Evolutionary conservation across 148 eudicot species (phyloP), one percentile per base, ranked within the genome.

Genomic region (Suaeda aralocaspica): DNA sequence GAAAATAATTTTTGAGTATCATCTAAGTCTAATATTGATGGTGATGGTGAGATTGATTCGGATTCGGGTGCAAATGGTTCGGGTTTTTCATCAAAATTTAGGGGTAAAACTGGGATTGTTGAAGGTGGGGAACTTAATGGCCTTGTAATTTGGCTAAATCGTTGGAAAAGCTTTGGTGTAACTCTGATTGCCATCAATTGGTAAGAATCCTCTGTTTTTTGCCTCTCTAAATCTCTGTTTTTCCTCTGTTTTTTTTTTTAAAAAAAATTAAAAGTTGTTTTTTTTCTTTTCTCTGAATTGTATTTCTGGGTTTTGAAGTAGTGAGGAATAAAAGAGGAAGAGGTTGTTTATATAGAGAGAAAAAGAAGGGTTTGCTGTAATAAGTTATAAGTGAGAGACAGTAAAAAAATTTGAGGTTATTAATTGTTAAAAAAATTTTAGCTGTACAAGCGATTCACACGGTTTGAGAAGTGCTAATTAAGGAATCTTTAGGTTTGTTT

Each of bases 1-100:
- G 89, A 59, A 65, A 85, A 93, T 0, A 90, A 67, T 6, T 45
- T 61, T 75, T 77, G 72, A 26, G 77, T 73, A 58, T 90, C 85
- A n/a, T 82, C 56, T 25, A 89, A 64, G 51, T 90, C 70, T 30
- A 87, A 45, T 18, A 74, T 45, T 21, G 81, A 29, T 18, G 5
- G 26, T 0, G 56, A 29, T 16, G 39, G 9, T 25, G 53, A 12
- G 26, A 28, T 10, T 30, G 78, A 28, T 14, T 33, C 9, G 44
- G 49, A 34, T 64, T 65, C 45, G 9, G 63, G 21, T 28, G 44
- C 51, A 2, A 34, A 21, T 1, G 51, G 13, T 44, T 72, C 68
- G 61, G 79, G 70, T 52, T 83, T 75, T 10, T 59, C 72, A 28
- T 62, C 71, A 53, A 78, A 63, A 28, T 29, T 59, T 28, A 79